Percentiles rank a stretch among this genome's conserved stretches.
These are phyloP conservation scores for Hypomyces perniciosus DNA, from an alignment of 2,329 filamentous ascomycete genomes.

Conservation along the genomic window DNA sequence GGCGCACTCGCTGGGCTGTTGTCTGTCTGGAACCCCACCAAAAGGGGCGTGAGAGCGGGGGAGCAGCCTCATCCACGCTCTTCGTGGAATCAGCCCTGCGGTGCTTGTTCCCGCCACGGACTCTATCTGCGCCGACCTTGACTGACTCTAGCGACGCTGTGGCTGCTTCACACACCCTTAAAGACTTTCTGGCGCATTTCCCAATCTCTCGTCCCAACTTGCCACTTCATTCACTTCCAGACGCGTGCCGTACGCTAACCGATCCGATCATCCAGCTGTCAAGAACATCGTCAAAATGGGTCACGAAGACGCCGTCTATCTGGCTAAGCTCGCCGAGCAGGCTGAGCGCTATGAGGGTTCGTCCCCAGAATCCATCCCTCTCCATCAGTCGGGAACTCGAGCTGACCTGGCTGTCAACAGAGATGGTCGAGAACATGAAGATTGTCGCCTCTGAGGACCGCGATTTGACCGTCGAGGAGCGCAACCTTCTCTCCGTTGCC, in stretches of 20 bases:
- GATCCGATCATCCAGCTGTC: conserved; percentile 4
- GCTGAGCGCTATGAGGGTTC: conserved; percentile 99
- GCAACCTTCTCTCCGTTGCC: conserved; percentile 93
- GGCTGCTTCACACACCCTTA: neutral
- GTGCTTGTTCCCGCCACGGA: conserved; percentile 12
- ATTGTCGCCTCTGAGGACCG: conserved; percentile 83
- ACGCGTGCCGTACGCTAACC: conserved; percentile 9
- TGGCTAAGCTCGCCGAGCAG: conserved; percentile 99
- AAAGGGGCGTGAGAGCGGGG: conserved; percentile 13
- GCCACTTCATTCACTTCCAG: neutral
- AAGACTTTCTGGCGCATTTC: neutral
- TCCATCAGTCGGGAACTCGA: conserved; percentile 2
- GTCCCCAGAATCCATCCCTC: conserved; percentile 25
- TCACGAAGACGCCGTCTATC: conserved; percentile 98
- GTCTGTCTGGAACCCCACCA: conserved; percentile 5
- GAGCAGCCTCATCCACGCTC: conserved; percentile 9
- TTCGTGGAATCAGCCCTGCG: conserved; percentile 10
- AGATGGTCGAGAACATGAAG: conserved; percentile 99
- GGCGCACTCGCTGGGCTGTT: conserved; percentile 9
- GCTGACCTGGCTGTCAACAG: conserved; percentile 42
- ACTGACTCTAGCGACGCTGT: conserved; percentile 3
- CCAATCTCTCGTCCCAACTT: conserved; percentile 1
- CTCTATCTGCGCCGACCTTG: neutral
- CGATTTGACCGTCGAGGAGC: conserved; percentile 86
- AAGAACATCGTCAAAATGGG: conserved; percentile 66